Evolutionary conservation across 352 stramenopile species (phyloP), one percentile per base, ranked within the genome.

Genomic region (Phytophthora pluvialis): DNA sequence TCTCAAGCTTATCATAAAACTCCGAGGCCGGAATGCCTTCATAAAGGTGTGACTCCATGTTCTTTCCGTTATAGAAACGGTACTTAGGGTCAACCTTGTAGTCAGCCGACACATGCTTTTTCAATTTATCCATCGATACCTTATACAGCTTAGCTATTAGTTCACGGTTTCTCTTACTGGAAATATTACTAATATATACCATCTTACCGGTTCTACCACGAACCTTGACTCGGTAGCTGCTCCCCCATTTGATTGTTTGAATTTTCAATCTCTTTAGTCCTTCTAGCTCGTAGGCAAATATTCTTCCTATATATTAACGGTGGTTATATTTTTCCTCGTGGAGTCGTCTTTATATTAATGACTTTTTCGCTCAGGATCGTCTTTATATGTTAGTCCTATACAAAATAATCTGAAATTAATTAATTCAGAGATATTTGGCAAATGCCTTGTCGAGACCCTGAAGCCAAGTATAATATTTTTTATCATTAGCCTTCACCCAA

Each of bases 21-120:
- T 45, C 39, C 12, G 13, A 11, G 18, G 10, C 0, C 4, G 28
- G n/a, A 15, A 45, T 28, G 1, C 39, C 39, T 4, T 45, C 39
- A 4, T 45, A 28, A 26, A 28, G 39, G 16, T 45, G 39, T 0
- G 39, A 45, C 18, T 45, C 39, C 39, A 28, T 45, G 39, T 45
- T 13, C 7, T 28, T 45, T 8, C 16, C 16, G n/a, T 45, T 45
- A 15, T 45, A 25, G 18, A 45, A 45, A 16, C 39, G 39, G 18
- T 45, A 45, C 5, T 45, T n/a, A 45, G 39, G 39, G n/a, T 45
- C 39, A 45, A 15, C 13, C 39, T 45, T 45, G 12, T 45, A 45
- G 39, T 45, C n/a, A 11, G 39, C 5, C 5, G 39, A 45, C 13
- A 45, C 10, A 15, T 45, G 12, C n/a, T 45, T 28, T 15, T 45